Evolutionary conservation across 2,329 filamentous ascomycete species (phyloP).

Genomic region (Arthroderma uncinatum): DNA sequence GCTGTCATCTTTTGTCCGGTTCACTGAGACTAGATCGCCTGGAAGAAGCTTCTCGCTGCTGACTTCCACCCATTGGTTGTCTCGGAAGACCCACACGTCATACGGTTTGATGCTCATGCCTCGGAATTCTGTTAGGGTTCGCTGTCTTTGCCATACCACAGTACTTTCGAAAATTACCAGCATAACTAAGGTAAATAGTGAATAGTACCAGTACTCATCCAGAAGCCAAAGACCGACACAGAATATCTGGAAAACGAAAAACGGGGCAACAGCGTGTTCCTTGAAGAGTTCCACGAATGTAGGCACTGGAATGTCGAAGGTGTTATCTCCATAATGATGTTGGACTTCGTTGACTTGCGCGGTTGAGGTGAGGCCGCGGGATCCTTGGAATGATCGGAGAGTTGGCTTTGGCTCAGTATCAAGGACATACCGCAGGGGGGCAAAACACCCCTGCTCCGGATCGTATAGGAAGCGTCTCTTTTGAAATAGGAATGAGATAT

Average conservation of each 20-base stretch:
- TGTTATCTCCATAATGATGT: constrained; percentile 90
- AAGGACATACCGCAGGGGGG: constrained; percentile 70
- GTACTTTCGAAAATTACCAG: constrained; percentile 95
- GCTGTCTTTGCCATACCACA: constrained; percentile 96
- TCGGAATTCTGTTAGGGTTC: constrained; percentile 89
- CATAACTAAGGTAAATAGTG: constrained; percentile 97
- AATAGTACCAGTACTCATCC: constrained; percentile 99
- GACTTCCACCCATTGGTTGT: constrained; percentile 77
- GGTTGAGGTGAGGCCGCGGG: constrained; percentile 60
- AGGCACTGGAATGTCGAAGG: constrained; percentile 94
- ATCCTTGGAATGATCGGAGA: constrained; percentile 67
- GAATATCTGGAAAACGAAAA: constrained; percentile 99
- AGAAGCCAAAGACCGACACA: constrained; percentile 97
- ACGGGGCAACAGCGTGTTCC: constrained; percentile 95
- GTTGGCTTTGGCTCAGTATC: constrained; percentile 74
- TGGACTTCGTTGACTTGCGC: constrained; percentile 69
- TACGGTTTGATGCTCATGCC: constrained; percentile 99
- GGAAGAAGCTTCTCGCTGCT: constrained; percentile 86
- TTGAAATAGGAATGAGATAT: constrained; percentile 87
- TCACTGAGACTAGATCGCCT: constrained; percentile 84
- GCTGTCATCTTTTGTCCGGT: constrained; percentile 89
- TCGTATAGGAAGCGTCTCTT: constrained; percentile 92
- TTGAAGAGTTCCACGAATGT: constrained; percentile 93
- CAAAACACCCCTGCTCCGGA: constrained; percentile 59
- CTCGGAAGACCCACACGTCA: constrained; percentile 79